These are phyloP conservation scores for Nosema muscidifuracis DNA, from an alignment of 371 early-diverging fungal genomes.

Conservation along the genomic window DNA sequence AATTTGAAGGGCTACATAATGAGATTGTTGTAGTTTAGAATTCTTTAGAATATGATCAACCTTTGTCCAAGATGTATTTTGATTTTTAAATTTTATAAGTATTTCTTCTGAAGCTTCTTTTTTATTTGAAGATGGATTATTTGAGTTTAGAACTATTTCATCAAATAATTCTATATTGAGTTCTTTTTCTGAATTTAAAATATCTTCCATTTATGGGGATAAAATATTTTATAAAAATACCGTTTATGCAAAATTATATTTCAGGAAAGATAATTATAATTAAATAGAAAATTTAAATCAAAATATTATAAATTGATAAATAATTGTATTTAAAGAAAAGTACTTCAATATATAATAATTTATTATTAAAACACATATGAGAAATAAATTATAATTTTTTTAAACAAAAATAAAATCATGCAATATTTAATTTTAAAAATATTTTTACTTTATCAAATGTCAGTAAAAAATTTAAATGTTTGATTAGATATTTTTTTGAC, in stretches of 20 bases:
- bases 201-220: conserved; percentile 51
- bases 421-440: too few species aligned
- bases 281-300: neutral
- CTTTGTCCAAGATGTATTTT: conserved; percentile 87
- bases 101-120: conserved; percentile 53
- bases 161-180: conserved; percentile 60
- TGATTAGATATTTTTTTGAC: too few species aligned
- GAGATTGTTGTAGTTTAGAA: conserved; percentile 70
- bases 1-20: conserved; percentile 89
- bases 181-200: conserved; percentile 55
- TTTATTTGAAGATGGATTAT: conserved; percentile 19
- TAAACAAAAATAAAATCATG: too few species aligned
- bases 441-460: too few species aligned
- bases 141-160: conserved; percentile 44
- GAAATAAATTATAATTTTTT: too few species aligned
- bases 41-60: conserved; percentile 83
- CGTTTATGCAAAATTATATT: neutral
- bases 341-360: neutral
- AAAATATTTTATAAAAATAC: neutral
- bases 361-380: too few species aligned
- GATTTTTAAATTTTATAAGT: conserved; percentile 84
- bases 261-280: neutral
- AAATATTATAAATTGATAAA: neutral
- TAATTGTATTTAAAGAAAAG: neutral
- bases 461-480: too few species aligned